Evolutionary conservation across 2,329 filamentous ascomycete species (phyloP).

Genomic region (Trichoderma citrinoviride): DNA sequence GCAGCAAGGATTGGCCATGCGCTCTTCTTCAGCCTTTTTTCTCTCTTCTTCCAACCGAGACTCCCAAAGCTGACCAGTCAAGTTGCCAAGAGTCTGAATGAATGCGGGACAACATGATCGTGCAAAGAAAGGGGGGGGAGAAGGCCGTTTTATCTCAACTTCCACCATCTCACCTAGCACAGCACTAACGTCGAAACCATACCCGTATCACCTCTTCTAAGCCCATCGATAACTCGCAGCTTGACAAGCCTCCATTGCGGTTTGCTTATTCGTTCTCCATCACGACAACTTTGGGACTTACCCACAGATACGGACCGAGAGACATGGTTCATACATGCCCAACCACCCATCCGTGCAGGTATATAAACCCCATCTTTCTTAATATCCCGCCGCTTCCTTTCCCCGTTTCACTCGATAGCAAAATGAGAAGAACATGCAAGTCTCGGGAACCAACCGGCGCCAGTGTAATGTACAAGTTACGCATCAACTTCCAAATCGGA

Average conservation of each 20-base stretch:
- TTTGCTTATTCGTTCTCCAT: not conserved
- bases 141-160: not conserved
- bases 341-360: not conserved
- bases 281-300: not conserved
- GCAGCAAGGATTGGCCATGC: not conserved
- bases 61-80: constrained; percentile 6
- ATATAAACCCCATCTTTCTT: not conserved
- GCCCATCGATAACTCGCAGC: not conserved
- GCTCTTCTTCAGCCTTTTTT: not conserved
- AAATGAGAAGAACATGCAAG: not conserved
- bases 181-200: not conserved
- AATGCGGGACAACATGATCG: not conserved
- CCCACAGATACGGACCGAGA: not conserved
- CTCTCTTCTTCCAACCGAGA: constrained; percentile 1
- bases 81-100: not conserved
- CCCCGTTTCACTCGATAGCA: not conserved
- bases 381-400: not conserved
- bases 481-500: constrained; percentile 10
- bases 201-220: not conserved
- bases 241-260: not conserved
- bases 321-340: not conserved
- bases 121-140: not conserved
- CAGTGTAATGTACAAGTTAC: constrained; percentile 1
- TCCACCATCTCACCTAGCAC: too few species aligned
- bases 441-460: not conserved